phyloP scores from a whole-genome alignment of 2,329 filamentous ascomycete genomes.

The Aschersonia sp. region DNA sequence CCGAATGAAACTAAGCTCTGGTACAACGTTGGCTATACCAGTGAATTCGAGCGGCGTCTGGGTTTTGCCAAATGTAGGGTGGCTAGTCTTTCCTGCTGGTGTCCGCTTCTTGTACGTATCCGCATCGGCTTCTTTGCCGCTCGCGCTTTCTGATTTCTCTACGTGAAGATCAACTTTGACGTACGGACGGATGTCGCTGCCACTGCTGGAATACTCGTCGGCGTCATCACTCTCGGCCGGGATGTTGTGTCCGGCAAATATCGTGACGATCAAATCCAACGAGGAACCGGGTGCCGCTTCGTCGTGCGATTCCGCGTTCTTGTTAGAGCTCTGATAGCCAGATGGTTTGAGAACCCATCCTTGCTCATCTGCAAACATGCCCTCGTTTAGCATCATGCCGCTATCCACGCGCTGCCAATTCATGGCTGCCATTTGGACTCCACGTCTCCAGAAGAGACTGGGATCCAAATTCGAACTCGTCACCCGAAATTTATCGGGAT shows the following conservation, averaged over 20 bases:
- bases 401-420: slow-evolving; percentile 96
- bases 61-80: slow-evolving; percentile 45
- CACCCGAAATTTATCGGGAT: slow-evolving; percentile 65
- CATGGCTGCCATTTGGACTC: slow-evolving; percentile 93
- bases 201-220: slow-evolving; percentile 15
- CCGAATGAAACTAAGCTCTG: slow-evolving; percentile 61
- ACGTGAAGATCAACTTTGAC: slow-evolving; percentile 73
- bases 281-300: slow-evolving; percentile 33
- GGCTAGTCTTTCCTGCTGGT: slow-evolving; percentile 36
- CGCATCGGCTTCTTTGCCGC: slow-evolving; percentile 22
- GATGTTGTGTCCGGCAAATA: slow-evolving; percentile 66
- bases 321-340: slow-evolving; percentile 47
- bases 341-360: slow-evolving; percentile 80
- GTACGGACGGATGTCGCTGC: slow-evolving; percentile 44
- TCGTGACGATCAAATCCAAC: slow-evolving; percentile 54
- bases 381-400: slow-evolving; percentile 91
- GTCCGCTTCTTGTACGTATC: slow-evolving; percentile 47
- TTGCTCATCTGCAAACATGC: slow-evolving; percentile 80
- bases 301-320: slow-evolving; percentile 23
- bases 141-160: slow-evolving; percentile 36
- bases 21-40: slow-evolving; percentile 43
- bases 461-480: slow-evolving; percentile 93
- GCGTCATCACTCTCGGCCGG: slow-evolving; percentile 16
- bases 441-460: slow-evolving; percentile 78
- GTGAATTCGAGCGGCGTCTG: slow-evolving; percentile 44